phyloP scores from a whole-genome alignment of 176 grass and related monocot species.

The Bothriochloa decipiens region DNA sequence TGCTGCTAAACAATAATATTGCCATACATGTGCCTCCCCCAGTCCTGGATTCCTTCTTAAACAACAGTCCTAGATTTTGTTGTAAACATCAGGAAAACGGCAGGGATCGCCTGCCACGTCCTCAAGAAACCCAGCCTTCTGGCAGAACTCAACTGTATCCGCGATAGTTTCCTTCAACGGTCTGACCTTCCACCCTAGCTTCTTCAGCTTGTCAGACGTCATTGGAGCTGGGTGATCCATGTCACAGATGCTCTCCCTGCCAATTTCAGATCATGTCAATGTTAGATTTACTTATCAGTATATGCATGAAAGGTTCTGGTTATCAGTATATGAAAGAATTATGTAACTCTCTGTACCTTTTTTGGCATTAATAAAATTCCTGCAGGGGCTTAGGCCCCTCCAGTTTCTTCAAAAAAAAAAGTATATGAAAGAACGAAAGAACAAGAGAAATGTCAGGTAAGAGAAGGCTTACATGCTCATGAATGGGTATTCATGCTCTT shows the following conservation, averaged over 20 bases:
- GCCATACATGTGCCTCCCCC: no score
- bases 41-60: neutral
- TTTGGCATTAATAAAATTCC: no score
- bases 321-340: no score
- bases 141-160: slow-evolving; percentile 43
- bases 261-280: neutral
- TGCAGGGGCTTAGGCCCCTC: no score
- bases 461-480: no score
- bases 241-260: slow-evolving; percentile 40
- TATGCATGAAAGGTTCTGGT: no score
- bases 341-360: no score
- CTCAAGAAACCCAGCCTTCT: slow-evolving; percentile 41
- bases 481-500: no score
- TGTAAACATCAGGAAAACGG: slow-evolving; percentile 19
- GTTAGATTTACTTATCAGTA: neutral
- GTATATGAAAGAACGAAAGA: no score
- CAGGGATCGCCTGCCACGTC: neutral
- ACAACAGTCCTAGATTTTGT: slow-evolving; percentile 35
- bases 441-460: no score
- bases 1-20: no score
- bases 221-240: slow-evolving; percentile 23
- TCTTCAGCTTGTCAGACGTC: slow-evolving; percentile 52
- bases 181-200: slow-evolving; percentile 53
- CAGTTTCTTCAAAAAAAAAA: no score
- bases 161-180: slow-evolving; percentile 43